Conservation (phyloP, 305 asterid species). For the Solanum hybrid region DNA sequence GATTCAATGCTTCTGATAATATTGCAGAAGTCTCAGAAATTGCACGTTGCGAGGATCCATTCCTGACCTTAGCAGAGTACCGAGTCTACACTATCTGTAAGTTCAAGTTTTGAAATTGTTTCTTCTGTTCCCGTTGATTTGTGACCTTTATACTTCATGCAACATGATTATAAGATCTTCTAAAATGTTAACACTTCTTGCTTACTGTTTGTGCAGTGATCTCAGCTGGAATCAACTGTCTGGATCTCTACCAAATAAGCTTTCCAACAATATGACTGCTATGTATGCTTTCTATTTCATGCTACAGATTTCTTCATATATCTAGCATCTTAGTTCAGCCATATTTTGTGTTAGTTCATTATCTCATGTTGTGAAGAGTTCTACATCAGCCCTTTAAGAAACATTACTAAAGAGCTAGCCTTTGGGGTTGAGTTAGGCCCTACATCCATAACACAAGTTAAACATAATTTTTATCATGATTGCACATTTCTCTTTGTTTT, state of each 20-base stretch:
- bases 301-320: not conserved
- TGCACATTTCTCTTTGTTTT: not conserved
- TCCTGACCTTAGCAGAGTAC: conserved; percentile 38
- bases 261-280: conserved; percentile 32
- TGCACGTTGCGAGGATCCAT: conserved; percentile 35
- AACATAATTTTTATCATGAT: not conserved
- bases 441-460: not conserved
- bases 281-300: conserved; percentile 22
- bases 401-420: not conserved
- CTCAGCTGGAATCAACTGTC: conserved; percentile 39
- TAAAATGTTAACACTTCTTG: not conserved
- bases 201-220: conserved; percentile 27
- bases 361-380: not conserved
- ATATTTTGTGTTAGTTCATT: not conserved
- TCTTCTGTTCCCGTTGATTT: not conserved
- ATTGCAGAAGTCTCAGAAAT: conserved; percentile 45
- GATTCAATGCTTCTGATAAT: not conserved
- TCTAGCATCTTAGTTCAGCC: not conserved
- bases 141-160: not conserved
- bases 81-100: conserved; percentile 28
- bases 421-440: not conserved
- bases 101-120: conserved; percentile 8
- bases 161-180: not conserved
- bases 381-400: not conserved
- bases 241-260: conserved; percentile 26